These are phyloP conservation scores for Trypanosoma platydactyli DNA, from an alignment of 208 protist species.

Conservation along the genomic window DNA sequence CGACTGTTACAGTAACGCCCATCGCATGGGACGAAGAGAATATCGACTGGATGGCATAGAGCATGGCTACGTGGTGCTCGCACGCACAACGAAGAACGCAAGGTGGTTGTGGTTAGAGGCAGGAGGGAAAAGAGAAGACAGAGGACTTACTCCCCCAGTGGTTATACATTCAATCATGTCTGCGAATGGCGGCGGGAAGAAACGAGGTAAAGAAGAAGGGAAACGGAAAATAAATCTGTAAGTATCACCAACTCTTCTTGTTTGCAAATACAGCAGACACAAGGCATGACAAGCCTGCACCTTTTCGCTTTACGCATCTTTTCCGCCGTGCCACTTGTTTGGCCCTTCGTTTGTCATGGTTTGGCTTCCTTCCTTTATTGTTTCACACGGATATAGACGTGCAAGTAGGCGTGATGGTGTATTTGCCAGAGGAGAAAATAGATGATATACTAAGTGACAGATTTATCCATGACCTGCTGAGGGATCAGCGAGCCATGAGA, in stretches of 20 bases:
- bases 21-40: slow-evolving; percentile 55
- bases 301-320: too few relatives aligned
- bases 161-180: neutral
- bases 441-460: slow-evolving; percentile 16
- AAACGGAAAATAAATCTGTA: slow-evolving; percentile 13
- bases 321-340: too few relatives aligned
- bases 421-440: neutral
- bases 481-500: slow-evolving; percentile 49
- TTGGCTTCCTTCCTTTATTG: too few relatives aligned
- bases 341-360: too few relatives aligned
- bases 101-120: too few relatives aligned
- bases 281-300: too few relatives aligned
- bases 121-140: too few relatives aligned
- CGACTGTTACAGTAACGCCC: slow-evolving; percentile 76
- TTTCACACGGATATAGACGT: too few relatives aligned
- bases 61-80: too few relatives aligned
- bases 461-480: slow-evolving; percentile 39
- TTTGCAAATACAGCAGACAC: too few relatives aligned
- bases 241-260: slow-evolving; percentile 1
- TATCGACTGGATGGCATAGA: neutral
- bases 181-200: slow-evolving; percentile 1
- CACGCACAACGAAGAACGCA: too few relatives aligned
- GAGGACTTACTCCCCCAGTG: too few relatives aligned
- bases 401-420: neutral
- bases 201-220: slow-evolving; percentile 15